A percentile compares a stretch with the other conserved stretches of the same genome.
Conservation (phyloP, 768 basidiomycete genomes). For the Kwoniella sp. region DNA sequence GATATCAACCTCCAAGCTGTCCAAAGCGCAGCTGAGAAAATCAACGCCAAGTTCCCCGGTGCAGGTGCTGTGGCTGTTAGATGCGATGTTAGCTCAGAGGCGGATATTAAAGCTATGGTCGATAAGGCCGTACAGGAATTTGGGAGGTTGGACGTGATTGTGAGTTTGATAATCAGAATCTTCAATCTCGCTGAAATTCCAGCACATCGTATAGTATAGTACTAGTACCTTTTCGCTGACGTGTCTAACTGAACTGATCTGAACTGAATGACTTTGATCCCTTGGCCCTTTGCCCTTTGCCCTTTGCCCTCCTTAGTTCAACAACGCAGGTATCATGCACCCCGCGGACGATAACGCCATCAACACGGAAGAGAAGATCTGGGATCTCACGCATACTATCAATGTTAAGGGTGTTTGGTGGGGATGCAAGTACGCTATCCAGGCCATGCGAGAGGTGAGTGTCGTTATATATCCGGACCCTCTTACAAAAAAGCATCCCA, state of each 20-base stretch:
- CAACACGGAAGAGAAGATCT: conserved; percentile 94
- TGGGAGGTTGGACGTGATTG: conserved; percentile 95
- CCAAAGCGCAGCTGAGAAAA: conserved; percentile 66
- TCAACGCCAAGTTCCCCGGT: conserved; percentile 67
- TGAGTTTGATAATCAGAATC: too few relatives aligned
- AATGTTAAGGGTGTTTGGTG: conserved; percentile 99
- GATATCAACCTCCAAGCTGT: conserved; percentile 82
- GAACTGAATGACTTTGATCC: too few relatives aligned
- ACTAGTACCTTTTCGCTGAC: too few relatives aligned
- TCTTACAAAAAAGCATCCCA: too few relatives aligned
- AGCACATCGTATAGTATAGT: too few relatives aligned
- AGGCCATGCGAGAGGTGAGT: conserved; percentile 78
- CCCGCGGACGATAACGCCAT: conserved; percentile 89
- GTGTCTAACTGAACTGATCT: too few relatives aligned
- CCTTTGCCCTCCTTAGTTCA: conserved; percentile 65
- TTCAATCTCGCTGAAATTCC: too few relatives aligned
- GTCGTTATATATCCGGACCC: too few relatives aligned
- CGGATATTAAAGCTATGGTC: conserved; percentile 78
- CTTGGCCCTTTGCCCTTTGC: conserved; percentile 1
- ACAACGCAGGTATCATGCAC: conserved; percentile 99
- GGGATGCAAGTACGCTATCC: conserved; percentile 96
- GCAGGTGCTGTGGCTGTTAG: conserved; percentile 63
- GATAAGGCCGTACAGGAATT: conserved; percentile 77
- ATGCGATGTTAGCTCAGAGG: conserved; percentile 87
- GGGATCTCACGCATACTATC: conserved; percentile 71